phyloP scores from a whole-genome alignment of 2,329 filamentous ascomycete genomes.

The Ceratocystis destructans region DNA sequence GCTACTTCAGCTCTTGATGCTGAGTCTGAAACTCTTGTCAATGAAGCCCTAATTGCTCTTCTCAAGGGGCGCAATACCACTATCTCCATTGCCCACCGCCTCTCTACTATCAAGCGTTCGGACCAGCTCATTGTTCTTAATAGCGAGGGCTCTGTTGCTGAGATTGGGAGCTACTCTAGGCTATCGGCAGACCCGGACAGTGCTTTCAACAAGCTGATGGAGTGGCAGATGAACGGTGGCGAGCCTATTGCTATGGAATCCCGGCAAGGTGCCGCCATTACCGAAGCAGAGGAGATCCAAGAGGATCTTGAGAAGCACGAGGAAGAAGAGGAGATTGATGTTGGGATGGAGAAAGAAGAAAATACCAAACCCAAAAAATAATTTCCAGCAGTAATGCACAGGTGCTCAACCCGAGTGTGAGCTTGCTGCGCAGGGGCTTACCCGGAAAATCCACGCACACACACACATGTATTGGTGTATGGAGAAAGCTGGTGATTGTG shows the following conservation, averaged over 20 bases:
- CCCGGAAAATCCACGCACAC: background rate
- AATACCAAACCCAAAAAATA: constrained; percentile 9
- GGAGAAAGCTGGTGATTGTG: background rate
- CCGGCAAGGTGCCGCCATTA: constrained; percentile 30
- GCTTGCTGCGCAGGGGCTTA: background rate
- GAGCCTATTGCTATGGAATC: constrained; percentile 34
- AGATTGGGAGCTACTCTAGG: constrained; percentile 71
- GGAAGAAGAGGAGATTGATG: constrained; percentile 26
- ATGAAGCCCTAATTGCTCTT: constrained; percentile 69
- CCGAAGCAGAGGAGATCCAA: constrained; percentile 40
- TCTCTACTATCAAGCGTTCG: constrained; percentile 91
- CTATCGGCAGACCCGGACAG: constrained; percentile 61
- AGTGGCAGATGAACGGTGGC: constrained; percentile 91
- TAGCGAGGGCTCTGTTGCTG: constrained; percentile 74
- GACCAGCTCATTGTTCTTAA: constrained; percentile 89
- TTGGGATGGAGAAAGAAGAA: constrained; percentile 20
- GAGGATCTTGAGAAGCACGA: constrained; percentile 33
- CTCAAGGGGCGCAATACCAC: constrained; percentile 85
- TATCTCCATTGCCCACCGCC: constrained; percentile 89
- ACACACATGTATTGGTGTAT: background rate
- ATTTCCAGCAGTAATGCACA: background rate
- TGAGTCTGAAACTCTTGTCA: constrained; percentile 92
- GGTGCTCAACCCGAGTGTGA: background rate
- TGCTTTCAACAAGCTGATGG: constrained; percentile 91
- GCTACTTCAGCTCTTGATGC: constrained; percentile 91